A percentile compares a stretch with the other conserved stretches of the same genome.
These are phyloP conservation scores for Dothiorella sarmentorum DNA, from an alignment of 2,329 filamentous ascomycete species.

Conservation along the genomic window DNA sequence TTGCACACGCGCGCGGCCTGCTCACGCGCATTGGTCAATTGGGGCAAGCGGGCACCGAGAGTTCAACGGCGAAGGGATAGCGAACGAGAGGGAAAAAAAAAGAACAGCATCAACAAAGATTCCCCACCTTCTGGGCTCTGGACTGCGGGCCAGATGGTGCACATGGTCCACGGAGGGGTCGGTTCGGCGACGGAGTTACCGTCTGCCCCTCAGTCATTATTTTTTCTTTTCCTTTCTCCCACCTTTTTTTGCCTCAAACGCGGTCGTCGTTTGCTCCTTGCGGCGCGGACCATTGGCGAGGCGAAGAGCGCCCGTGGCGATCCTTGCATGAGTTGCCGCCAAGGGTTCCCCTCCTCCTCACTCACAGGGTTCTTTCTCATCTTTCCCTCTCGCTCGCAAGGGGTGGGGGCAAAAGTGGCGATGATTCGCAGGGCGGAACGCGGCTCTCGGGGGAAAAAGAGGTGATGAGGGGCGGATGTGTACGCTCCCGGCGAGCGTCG, in stretches of 20 bases:
- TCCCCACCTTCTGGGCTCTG: constrained; percentile 12
- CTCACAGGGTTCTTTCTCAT: neutral
- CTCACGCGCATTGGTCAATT: neutral
- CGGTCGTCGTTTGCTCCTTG: neutral
- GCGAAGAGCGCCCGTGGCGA: neutral
- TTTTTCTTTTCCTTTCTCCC: neutral
- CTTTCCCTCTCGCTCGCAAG: neutral
- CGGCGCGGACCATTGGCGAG: neutral
- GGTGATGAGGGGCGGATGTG: neutral
- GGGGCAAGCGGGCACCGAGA: neutral
- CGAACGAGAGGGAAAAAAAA: neutral
- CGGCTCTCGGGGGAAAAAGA: neutral
- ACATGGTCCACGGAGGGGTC: neutral
- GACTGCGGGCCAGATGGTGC: neutral
- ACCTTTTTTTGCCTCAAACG: neutral
- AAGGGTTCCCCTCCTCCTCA: neutral
- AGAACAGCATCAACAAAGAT: neutral
- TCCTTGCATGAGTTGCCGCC: constrained; percentile 3
- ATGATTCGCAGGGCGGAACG: constrained; percentile 12
- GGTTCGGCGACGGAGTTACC: neutral
- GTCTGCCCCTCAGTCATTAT: neutral
- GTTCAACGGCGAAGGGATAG: neutral
- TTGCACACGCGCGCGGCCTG: constrained; percentile 11
- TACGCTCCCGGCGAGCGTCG: neutral
- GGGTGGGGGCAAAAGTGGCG: neutral